A percentile compares a stretch with the other conserved stretches of the same genome.
These are phyloP conservation scores for Pythium graminicola DNA, from an alignment of 352 stramenopile genomes.

Conservation along the genomic window DNA sequence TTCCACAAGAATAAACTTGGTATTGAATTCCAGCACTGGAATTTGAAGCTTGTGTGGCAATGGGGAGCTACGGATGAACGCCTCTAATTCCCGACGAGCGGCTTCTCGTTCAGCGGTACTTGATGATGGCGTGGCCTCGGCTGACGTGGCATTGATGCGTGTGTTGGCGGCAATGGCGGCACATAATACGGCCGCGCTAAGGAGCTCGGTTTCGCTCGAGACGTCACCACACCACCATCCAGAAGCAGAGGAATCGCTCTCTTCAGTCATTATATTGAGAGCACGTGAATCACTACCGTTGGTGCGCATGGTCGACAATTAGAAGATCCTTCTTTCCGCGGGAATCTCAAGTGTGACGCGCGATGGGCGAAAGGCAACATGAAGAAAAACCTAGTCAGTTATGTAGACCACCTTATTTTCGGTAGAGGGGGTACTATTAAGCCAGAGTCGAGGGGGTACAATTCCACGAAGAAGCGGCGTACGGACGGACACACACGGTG, in stretches of 20 bases:
- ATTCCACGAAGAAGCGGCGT: background rate
- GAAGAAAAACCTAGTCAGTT: slow-evolving; percentile 9
- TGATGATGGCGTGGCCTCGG: slow-evolving; percentile 18
- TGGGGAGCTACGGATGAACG: slow-evolving; percentile 52
- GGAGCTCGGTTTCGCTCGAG: slow-evolving; percentile 60
- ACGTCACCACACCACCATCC: slow-evolving; percentile 47
- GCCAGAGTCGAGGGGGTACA: slow-evolving; percentile 14
- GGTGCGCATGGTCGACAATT: background rate
- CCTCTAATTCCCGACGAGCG: slow-evolving; percentile 38
- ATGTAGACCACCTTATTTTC: background rate
- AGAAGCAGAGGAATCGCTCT: slow-evolving; percentile 1
- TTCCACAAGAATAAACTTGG: slow-evolving; percentile 57
- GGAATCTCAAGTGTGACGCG: slow-evolving; percentile 9
- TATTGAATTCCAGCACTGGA: slow-evolving; percentile 41
- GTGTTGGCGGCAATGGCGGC: slow-evolving; percentile 43
- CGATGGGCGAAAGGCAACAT: slow-evolving; percentile 18
- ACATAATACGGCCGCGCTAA: slow-evolving; percentile 72
- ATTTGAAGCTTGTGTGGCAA: slow-evolving; percentile 57
- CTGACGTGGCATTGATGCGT: slow-evolving; percentile 10
- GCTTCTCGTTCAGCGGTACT: slow-evolving; percentile 11
- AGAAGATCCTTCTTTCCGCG: background rate
- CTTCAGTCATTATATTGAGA: background rate
- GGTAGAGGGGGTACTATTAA: slow-evolving; percentile 12
- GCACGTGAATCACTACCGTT: slow-evolving; percentile 1
- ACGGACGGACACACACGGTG: background rate